Percentiles rank a stretch among this genome's conserved stretches.
Evolutionary conservation across 2,329 filamentous ascomycete species (phyloP).

Genomic region (Colletotrichum falcatum): DNA sequence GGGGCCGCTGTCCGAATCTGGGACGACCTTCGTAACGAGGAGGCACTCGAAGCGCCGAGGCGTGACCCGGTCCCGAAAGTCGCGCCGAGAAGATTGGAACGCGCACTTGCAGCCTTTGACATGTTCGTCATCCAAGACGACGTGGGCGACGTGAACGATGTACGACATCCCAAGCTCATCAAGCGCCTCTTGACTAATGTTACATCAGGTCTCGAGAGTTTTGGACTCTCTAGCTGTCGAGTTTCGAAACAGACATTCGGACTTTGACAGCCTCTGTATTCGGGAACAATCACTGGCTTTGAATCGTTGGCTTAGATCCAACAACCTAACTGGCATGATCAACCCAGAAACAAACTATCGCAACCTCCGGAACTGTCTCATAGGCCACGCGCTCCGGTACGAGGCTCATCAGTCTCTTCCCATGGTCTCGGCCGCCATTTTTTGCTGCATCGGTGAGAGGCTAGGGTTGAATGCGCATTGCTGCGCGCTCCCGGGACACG

Average conservation of each 20-base stretch:
- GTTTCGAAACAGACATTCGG: conserved; percentile 65
- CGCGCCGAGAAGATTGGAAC: conserved; percentile 66
- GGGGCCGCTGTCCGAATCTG: conserved; percentile 83
- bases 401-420: conserved; percentile 83
- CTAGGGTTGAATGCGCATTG: conserved; percentile 82
- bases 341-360: conserved; percentile 76
- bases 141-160: conserved; percentile 79
- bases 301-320: conserved; percentile 74
- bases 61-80: conserved; percentile 6
- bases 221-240: conserved; percentile 72
- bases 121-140: conserved; percentile 85
- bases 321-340: conserved; percentile 78
- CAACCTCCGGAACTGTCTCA: conserved; percentile 86
- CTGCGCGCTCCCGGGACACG: conserved; percentile 86
- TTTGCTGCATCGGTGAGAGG: conserved; percentile 80
- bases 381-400: conserved; percentile 83
- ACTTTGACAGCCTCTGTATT: conserved; percentile 68
- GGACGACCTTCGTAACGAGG: conserved; percentile 61
- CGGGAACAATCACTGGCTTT: conserved; percentile 76
- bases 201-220: conserved; percentile 66
- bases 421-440: conserved; percentile 88
- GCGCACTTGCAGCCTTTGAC: conserved; percentile 85
- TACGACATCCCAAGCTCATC: conserved; percentile 51
- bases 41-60: conserved; percentile 11
- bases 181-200: conserved; percentile 38